phyloP scores from a whole-genome alignment of 2,329 filamentous ascomycete species.

The Sporothrix sp. region DNA sequence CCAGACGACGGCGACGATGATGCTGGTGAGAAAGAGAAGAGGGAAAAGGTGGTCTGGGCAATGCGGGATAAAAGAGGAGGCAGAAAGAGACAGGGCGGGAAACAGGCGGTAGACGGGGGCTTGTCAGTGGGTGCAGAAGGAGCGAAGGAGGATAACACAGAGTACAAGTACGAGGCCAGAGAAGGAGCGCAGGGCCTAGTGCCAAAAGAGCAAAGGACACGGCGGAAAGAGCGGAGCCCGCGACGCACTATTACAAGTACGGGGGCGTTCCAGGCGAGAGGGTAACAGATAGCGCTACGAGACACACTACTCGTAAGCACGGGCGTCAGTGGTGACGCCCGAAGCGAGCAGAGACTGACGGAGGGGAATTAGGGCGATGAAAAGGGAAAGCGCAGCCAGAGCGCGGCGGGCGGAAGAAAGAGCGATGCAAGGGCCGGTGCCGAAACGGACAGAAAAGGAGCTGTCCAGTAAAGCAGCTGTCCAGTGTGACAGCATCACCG shows the following conservation, averaged over 20 bases:
- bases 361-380: no score
- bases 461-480: no score
- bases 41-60: slow-evolving; percentile 5
- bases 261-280: no score
- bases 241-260: background rate
- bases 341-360: no score
- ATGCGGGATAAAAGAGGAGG: slow-evolving; percentile 2
- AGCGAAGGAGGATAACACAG: background rate
- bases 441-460: no score
- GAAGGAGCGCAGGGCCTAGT: slow-evolving; percentile 3
- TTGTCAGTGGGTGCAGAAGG: background rate
- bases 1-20: background rate
- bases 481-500: no score
- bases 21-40: slow-evolving; percentile 1
- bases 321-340: no score
- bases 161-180: slow-evolving; percentile 1
- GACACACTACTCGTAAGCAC: no score
- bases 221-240: slow-evolving; percentile 6
- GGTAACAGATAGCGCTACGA: no score
- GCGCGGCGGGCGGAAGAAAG: background rate
- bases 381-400: no score
- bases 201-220: background rate
- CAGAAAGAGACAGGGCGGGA: background rate
- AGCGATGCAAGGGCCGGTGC: background rate
- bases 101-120: background rate